Conservation (phyloP, 495 filamentous ascomycete species). For the Trichocladium uniseriatum region DNA sequence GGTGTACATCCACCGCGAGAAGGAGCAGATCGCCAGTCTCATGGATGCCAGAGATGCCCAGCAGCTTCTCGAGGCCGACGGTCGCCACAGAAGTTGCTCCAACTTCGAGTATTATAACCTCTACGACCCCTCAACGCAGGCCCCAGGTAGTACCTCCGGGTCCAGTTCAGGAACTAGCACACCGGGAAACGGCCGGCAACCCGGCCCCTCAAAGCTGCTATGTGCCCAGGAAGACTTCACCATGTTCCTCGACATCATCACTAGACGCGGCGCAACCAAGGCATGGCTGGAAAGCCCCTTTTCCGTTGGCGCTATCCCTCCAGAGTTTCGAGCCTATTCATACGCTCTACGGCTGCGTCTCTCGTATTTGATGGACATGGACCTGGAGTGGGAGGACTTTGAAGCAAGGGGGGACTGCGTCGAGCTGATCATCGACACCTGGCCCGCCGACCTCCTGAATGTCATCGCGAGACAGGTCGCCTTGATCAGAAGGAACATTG, state of each 20-base stretch:
- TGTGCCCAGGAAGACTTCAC: conserved; percentile 67
- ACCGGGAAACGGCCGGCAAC: conserved; percentile 27
- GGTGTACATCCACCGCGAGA: conserved; percentile 62
- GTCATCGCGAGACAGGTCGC: conserved; percentile 49
- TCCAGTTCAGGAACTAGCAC: conserved; percentile 22
- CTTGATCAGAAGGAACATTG: conserved; percentile 52
- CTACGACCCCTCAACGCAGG: conserved; percentile 32
- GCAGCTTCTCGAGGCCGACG: conserved; percentile 44
- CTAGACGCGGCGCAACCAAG: conserved; percentile 45
- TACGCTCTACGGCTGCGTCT: conserved; percentile 57
- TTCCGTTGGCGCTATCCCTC: conserved; percentile 57
- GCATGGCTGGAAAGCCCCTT: conserved; percentile 61
- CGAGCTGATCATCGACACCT: conserved; percentile 58
- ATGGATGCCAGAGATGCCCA: conserved; percentile 50
- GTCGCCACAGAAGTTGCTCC: conserved; percentile 54
- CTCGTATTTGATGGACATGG: conserved; percentile 46
- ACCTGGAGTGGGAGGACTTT: conserved; percentile 50
- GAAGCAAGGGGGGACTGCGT: conserved; percentile 65
- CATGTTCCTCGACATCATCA: conserved; percentile 57
- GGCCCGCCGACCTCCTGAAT: conserved; percentile 43
- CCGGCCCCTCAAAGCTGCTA: conserved; percentile 51
- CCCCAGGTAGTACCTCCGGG: background rate
- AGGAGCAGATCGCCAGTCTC: conserved; percentile 53
- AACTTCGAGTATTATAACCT: conserved; percentile 78
- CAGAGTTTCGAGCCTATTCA: conserved; percentile 55